These are phyloP conservation scores for Epichloe elymi DNA, from an alignment of 2,329 filamentous ascomycete genomes.

Conservation along the genomic window DNA sequence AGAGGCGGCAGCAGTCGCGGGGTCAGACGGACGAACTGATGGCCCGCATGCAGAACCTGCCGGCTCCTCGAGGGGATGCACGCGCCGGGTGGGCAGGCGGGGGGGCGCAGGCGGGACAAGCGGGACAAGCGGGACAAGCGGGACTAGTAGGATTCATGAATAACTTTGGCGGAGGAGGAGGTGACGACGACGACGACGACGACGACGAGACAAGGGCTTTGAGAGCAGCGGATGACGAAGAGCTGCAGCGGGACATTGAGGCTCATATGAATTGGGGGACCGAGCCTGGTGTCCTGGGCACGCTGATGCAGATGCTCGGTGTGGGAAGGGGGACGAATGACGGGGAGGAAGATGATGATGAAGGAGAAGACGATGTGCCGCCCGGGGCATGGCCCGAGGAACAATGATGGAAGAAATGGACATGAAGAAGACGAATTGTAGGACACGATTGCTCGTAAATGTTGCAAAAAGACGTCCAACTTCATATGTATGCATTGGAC, in stretches of 20 bases:
- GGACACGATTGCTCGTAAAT: too few relatives aligned
- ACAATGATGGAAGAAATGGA: not conserved
- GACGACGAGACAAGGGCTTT: constrained; percentile 15
- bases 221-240: constrained; percentile 17
- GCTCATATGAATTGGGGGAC: constrained; percentile 13
- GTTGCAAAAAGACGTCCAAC: too few relatives aligned
- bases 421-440: not conserved
- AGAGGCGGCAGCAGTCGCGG: constrained; percentile 7
- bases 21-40: constrained; percentile 9
- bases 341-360: constrained; percentile 6
- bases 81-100: constrained; percentile 5
- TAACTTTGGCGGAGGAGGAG: not conserved
- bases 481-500: too few relatives aligned
- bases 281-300: constrained; percentile 15
- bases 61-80: constrained; percentile 6
- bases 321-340: constrained; percentile 3
- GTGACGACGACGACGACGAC: constrained; percentile 12
- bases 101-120: not conserved
- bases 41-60: constrained; percentile 16
- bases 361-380: constrained; percentile 7
- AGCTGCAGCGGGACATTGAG: constrained; percentile 19
- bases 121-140: not conserved
- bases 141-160: constrained; percentile 1
- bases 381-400: constrained; percentile 22
- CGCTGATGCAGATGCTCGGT: constrained; percentile 15